A percentile compares a stretch with the other conserved stretches of the same genome.
Evolutionary conservation across 805 yeast genomes (phyloP).

Genomic region (Lachancea nothofagi): DNA sequence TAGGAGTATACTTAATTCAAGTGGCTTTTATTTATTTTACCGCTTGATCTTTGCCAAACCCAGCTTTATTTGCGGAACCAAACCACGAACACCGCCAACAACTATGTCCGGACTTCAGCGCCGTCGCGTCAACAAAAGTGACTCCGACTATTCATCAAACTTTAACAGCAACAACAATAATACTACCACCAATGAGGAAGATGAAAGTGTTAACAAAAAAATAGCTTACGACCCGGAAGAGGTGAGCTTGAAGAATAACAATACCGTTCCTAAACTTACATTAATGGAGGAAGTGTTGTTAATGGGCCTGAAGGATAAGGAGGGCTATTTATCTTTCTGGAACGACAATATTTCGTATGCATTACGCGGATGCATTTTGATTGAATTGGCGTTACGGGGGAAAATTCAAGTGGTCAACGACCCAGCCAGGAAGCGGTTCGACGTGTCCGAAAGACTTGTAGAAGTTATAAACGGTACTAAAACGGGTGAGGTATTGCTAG

Average conservation of each 20-base stretch:
- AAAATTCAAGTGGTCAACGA: slow-evolving; percentile 86
- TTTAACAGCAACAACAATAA: neutral
- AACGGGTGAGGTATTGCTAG: slow-evolving; percentile 92
- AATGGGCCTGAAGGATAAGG: slow-evolving; percentile 90
- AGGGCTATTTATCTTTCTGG: slow-evolving; percentile 96
- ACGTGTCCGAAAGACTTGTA: slow-evolving; percentile 77
- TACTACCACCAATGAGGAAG: slow-evolving; percentile 18
- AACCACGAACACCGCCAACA: neutral
- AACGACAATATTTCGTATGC: slow-evolving; percentile 96
- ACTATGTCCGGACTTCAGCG: slow-evolving; percentile 61
- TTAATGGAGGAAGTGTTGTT: slow-evolving; percentile 94
- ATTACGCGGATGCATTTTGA: slow-evolving; percentile 84
- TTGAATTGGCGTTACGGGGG: slow-evolving; percentile 89
- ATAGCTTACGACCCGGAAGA: slow-evolving; percentile 77
- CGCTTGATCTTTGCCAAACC: no score
- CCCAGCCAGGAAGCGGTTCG: slow-evolving; percentile 84
- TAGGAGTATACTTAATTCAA: no score
- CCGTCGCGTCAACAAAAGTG: slow-evolving; percentile 58
- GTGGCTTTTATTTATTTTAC: no score
- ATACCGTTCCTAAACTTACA: slow-evolving; percentile 66
- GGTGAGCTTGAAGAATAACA: slow-evolving; percentile 34
- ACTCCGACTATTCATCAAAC: slow-evolving; percentile 18
- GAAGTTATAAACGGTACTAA: slow-evolving; percentile 81
- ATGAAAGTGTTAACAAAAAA: slow-evolving; percentile 32
- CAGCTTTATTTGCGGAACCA: neutral